phyloP scores from a whole-genome alignment of 148 eudicot species.

The Salicornia ramosissima region DNA sequence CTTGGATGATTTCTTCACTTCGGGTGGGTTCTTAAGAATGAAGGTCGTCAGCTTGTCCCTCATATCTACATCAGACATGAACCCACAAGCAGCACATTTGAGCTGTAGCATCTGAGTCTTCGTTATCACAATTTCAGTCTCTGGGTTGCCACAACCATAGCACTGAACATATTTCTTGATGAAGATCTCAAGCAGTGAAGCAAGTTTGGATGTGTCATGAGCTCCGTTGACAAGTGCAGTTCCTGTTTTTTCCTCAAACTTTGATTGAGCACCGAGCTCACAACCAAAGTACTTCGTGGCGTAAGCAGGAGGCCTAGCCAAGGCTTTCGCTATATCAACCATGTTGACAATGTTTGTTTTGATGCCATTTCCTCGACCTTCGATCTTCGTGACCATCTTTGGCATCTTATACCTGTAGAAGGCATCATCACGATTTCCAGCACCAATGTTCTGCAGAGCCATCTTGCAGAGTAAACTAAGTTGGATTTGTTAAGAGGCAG shows the following conservation, averaged over 20 bases:
- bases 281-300: slow-evolving; percentile 77
- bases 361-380: slow-evolving; percentile 87
- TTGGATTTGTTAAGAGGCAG: slow-evolving; percentile 23
- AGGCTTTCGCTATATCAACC: slow-evolving; percentile 79
- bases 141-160: slow-evolving; percentile 83
- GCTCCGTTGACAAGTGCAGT: slow-evolving; percentile 70
- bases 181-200: slow-evolving; percentile 73
- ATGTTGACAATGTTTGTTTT: slow-evolving; percentile 77
- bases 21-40: slow-evolving; percentile 74
- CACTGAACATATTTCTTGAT: slow-evolving; percentile 84
- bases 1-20: slow-evolving; percentile 50
- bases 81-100: slow-evolving; percentile 81
- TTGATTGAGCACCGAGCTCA: slow-evolving; percentile 84
- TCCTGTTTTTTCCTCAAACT: slow-evolving; percentile 73
- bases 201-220: slow-evolving; percentile 70
- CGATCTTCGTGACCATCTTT: slow-evolving; percentile 72
- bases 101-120: slow-evolving; percentile 62
- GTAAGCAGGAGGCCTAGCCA: slow-evolving; percentile 68
- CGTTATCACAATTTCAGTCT: slow-evolving; percentile 63
- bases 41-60: slow-evolving; percentile 70
- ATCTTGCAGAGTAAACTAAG: slow-evolving; percentile 30
- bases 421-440: slow-evolving; percentile 80
- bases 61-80: slow-evolving; percentile 79
- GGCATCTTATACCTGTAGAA: slow-evolving; percentile 92
- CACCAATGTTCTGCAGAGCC: slow-evolving; percentile 83